Conservation (phyloP, 129 eudicot species). For the Arctium minus region DNA sequence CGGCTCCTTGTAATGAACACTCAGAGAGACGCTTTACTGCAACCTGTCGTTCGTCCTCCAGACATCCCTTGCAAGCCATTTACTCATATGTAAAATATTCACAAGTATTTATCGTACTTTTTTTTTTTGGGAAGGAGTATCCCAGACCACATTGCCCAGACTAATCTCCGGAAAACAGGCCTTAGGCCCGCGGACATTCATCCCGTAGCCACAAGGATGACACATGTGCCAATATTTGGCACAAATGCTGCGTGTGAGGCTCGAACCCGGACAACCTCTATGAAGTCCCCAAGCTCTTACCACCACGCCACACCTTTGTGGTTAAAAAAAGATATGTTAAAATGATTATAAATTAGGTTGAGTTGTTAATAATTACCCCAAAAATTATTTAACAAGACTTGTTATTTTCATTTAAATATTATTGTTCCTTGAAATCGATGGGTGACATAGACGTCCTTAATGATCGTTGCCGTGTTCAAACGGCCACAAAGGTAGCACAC, state of each 20-base stretch:
- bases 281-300: too few species aligned
- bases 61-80: constrained; percentile 17
- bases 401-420: too few species aligned
- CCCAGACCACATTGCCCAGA: too few species aligned
- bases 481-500: not conserved
- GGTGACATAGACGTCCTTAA: not conserved
- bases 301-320: too few species aligned
- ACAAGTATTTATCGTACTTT: not conserved
- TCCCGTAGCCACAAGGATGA: too few species aligned
- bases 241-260: too few species aligned
- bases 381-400: not conserved
- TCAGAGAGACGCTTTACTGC: constrained; percentile 27
- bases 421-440: not conserved
- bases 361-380: not conserved
- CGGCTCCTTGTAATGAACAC: constrained; percentile 17
- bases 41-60: constrained; percentile 9
- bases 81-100: not conserved
- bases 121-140: too few species aligned
- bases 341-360: not conserved
- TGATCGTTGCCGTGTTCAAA: not conserved
- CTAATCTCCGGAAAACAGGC: too few species aligned
- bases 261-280: too few species aligned
- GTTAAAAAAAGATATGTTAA: too few species aligned
- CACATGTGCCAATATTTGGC: too few species aligned
- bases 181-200: too few species aligned